phyloP scores from a whole-genome alignment of 345 rosid species.

The Murraya koenigii region DNA sequence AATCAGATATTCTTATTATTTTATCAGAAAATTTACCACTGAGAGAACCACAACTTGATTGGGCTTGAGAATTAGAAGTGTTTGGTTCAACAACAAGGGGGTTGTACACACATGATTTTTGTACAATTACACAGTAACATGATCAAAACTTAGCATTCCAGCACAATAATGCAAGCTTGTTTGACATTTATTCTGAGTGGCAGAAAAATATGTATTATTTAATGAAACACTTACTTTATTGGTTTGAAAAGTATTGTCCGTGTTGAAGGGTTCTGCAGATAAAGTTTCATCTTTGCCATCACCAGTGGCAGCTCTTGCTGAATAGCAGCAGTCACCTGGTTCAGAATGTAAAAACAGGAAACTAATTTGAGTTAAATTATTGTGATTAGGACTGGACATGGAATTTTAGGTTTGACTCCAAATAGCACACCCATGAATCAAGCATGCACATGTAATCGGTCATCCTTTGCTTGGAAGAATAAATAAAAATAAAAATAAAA shows the following conservation, averaged over 20 bases:
- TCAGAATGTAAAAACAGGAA: conserved; percentile 6
- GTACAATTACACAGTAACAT: neutral
- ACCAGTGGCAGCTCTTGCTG: conserved; percentile 69
- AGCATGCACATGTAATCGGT: neutral
- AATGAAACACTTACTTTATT: conserved; percentile 58
- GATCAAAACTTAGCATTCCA: neutral
- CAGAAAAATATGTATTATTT: neutral
- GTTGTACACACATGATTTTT: neutral
- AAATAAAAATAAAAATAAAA: neutral
- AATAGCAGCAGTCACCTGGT: conserved; percentile 73
- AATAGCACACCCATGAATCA: neutral
- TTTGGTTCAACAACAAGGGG: neutral
- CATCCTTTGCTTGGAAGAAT: neutral
- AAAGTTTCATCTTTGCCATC: conserved; percentile 86
- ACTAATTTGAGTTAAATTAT: neutral
- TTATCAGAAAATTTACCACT: neutral
- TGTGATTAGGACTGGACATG: neutral
- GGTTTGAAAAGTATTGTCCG: conserved; percentile 90
- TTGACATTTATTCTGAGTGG: neutral
- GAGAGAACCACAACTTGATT: neutral
- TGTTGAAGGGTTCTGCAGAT: conserved; percentile 83
- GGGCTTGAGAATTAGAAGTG: neutral
- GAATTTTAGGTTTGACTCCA: neutral
- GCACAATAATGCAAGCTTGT: neutral
- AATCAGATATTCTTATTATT: neutral